Base-by-base conservation (phyloP, 1,284 basidiomycete species). In the Heliocybe sulcata region DNA sequence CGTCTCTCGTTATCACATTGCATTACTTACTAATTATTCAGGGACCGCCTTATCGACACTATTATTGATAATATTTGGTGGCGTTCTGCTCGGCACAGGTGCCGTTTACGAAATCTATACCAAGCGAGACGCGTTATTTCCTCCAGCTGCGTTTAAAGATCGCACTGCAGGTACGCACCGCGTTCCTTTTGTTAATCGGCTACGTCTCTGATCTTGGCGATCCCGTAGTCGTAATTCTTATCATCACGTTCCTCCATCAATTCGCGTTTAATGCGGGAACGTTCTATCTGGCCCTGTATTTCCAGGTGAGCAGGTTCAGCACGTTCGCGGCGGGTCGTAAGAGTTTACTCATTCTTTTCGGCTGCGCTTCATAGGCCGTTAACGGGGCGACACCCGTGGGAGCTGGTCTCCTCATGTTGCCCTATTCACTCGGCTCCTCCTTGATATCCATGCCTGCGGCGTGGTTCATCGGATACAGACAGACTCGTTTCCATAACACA, bases 371-470 rank as follows among this genome's bases (percentile, higher is more conserved):
- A 23, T 61, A 90, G 87, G 81, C 81, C 31, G 87, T 83, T 45
- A 77, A 85, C 64, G 80, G 82, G 10, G 77, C 78, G 20, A 79
- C 78, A 16, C 87, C 86, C 14, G 64, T 90, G 51, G 66, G 82
- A 64, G 83, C 89, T 58, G 90, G 88, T 10, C 66, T 89, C 27
- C 77, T 81, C 61, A 77, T 90, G 68, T 74, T 92, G 55, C 87
- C 90, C 14, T 91, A 90, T 69, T 88, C 90, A 50, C 77, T 92
- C 49, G 89, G 89, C 52, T 83, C 87, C 25, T 88, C 89, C 23
- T 64, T 91, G 56, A 85, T 88, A 51, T 90, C 90, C 10, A 82
- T 92, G 74, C 87, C 89, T 47, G 83, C 79, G 48, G 87, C 89
- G 23, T 87, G 85, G 85, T 77, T 86, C 61, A 85, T 91, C 61